Percentiles rank a stretch among this genome's conserved stretches.
These are phyloP conservation scores for Dryas integrifolia DNA, from an alignment of 331 rosid species.

Conservation along the genomic window DNA sequence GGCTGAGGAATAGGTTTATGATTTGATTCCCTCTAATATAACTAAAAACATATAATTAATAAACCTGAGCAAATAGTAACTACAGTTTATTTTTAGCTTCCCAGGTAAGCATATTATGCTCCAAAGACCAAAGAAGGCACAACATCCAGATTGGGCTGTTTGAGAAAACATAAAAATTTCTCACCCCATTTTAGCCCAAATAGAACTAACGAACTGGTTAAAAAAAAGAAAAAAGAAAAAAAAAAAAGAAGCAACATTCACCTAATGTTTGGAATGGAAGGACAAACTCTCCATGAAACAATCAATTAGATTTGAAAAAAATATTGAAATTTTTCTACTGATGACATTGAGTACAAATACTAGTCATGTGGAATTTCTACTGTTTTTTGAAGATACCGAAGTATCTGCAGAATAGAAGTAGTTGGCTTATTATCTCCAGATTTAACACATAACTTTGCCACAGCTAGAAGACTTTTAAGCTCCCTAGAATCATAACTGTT, in stretches of 20 bases:
- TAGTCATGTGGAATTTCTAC: constrained; percentile 39
- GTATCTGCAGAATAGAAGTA: constrained; percentile 65
- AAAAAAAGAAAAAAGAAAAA: background rate
- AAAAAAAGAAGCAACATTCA: background rate
- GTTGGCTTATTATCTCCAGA: constrained; percentile 58
- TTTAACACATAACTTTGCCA: constrained; percentile 81
- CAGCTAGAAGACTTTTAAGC: constrained; percentile 67
- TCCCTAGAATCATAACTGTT: constrained; percentile 59
- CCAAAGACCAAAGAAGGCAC: too few species aligned
- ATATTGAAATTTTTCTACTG: constrained; percentile 7
- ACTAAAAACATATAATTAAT: too few species aligned
- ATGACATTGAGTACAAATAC: constrained; percentile 9
- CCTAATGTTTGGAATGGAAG: background rate
- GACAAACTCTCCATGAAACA: background rate
- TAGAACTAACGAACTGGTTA: too few species aligned
- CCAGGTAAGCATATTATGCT: too few species aligned
- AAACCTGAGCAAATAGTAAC: too few species aligned
- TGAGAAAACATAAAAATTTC: too few species aligned
- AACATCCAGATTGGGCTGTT: too few species aligned
- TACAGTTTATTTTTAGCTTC: too few species aligned
- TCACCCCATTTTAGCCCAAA: too few species aligned
- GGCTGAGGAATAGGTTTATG: too few species aligned
- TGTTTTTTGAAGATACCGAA: constrained; percentile 69
- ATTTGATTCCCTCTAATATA: too few species aligned
- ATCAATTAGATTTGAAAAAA: constrained; percentile 21